Conservation (phyloP, 306 rosid species). For the Cucumis cinereus region DNA sequence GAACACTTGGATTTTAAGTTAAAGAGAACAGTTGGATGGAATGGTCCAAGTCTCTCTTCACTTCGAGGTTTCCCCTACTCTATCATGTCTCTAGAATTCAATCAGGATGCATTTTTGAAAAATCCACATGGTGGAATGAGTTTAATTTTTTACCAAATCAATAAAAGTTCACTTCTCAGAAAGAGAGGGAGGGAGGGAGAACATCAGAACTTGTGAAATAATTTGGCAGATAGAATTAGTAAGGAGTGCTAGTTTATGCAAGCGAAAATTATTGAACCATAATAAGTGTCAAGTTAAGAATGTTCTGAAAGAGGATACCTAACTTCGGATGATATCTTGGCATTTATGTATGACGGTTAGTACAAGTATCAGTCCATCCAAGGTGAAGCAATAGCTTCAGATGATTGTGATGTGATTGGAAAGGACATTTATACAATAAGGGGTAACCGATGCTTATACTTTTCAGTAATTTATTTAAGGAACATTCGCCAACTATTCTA, state of each 20-base stretch:
- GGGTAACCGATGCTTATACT: background rate
- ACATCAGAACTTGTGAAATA: background rate
- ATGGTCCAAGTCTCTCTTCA: background rate
- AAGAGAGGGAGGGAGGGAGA: background rate
- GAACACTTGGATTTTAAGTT: background rate
- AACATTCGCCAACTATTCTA: background rate
- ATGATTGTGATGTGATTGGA: background rate
- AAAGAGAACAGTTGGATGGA: background rate
- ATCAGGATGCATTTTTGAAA: background rate
- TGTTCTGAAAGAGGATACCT: background rate
- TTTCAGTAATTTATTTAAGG: background rate
- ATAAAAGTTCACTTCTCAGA: background rate
- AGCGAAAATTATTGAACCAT: background rate
- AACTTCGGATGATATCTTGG: background rate
- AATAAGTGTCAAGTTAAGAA: background rate
- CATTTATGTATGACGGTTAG: background rate
- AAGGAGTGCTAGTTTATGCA: background rate
- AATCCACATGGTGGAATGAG: background rate
- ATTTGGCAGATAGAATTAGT: background rate
- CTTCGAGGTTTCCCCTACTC: background rate
- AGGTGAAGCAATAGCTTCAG: background rate
- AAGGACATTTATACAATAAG: background rate
- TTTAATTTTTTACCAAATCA: background rate
- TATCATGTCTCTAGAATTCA: background rate
- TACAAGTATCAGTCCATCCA: background rate